A percentile compares a stretch with the other conserved stretches of the same genome.
phyloP scores from a whole-genome alignment of 495 filamentous ascomycete species.

The Patellaria atrata region DNA sequence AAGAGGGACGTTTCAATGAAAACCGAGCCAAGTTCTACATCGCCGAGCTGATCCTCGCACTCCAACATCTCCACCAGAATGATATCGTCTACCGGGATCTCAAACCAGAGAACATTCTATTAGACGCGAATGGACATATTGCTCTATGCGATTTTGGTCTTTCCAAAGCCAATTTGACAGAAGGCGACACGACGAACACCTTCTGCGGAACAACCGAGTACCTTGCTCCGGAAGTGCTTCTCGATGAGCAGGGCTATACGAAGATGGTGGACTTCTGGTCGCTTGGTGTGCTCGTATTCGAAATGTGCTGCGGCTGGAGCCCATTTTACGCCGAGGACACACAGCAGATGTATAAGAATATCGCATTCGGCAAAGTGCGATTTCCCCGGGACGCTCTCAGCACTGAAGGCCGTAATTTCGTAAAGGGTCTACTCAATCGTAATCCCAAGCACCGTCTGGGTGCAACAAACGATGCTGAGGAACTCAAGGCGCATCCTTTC shows the following conservation, averaged over 20 bases:
- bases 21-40: slow-evolving; percentile 97
- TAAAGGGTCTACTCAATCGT: slow-evolving; percentile 91
- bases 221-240: slow-evolving; percentile 82
- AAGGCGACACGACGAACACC: slow-evolving; percentile 95
- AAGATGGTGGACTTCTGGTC: slow-evolving; percentile 99
- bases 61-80: slow-evolving; percentile 89
- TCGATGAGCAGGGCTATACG: slow-evolving; percentile 95
- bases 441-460: slow-evolving; percentile 93
- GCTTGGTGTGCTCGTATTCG: slow-evolving; percentile 90
- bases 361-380: slow-evolving; percentile 93
- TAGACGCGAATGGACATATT: slow-evolving; percentile 76
- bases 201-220: slow-evolving; percentile 99
- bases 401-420: slow-evolving; percentile 88
- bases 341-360: slow-evolving; percentile 99
- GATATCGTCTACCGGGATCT: slow-evolving; percentile 95
- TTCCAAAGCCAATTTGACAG: slow-evolving; percentile 90
- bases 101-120: slow-evolving; percentile 73
- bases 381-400: slow-evolving; percentile 92
- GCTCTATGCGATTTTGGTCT: slow-evolving; percentile 81
- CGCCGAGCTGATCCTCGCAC: slow-evolving; percentile 87
- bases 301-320: slow-evolving; percentile 99
- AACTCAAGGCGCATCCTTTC: slow-evolving; percentile 88
- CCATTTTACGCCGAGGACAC: slow-evolving; percentile 98
- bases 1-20: slow-evolving; percentile 91
- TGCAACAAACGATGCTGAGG: slow-evolving; percentile 80